Evolutionary conservation across 2,329 filamentous ascomycete genomes (phyloP).

Genomic region (Calonectria multiphialidica): DNA sequence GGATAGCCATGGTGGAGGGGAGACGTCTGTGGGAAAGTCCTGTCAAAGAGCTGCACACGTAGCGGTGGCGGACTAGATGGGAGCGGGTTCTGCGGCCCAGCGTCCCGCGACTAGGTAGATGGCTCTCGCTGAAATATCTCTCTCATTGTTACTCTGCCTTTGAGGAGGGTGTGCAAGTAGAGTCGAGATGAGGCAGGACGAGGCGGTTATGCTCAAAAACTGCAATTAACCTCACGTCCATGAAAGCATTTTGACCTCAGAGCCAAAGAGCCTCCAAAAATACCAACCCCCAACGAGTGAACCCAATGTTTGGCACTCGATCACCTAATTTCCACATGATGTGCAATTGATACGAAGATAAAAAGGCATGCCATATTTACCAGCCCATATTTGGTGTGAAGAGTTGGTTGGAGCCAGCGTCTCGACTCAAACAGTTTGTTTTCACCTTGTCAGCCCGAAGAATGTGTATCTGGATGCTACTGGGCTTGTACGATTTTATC

Average conservation of each 20-base stretch:
- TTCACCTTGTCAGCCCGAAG: too few species aligned
- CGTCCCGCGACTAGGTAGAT: slow-evolving; percentile 15
- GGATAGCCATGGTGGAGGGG: neutral
- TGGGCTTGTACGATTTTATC: too few species aligned
- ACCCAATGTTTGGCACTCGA: neutral
- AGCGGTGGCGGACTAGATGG: neutral
- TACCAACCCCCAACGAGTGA: neutral
- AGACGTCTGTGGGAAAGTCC: neutral
- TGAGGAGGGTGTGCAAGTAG: slow-evolving; percentile 16
- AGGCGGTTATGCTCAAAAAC: neutral
- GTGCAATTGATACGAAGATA: neutral
- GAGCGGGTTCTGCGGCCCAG: neutral
- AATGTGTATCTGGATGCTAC: too few species aligned
- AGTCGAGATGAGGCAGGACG: slow-evolving; percentile 4
- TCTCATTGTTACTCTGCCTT: slow-evolving; percentile 20
- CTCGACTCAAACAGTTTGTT: too few species aligned
- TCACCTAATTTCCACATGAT: neutral
- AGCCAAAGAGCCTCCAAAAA: neutral
- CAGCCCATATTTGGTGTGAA: too few species aligned
- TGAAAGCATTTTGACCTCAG: neutral
- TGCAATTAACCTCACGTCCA: neutral
- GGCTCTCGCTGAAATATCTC: slow-evolving; percentile 27
- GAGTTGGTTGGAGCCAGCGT: too few species aligned
- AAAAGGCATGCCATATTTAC: too few species aligned
- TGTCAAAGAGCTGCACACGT: neutral